These are phyloP conservation scores for Alternaria sp. DNA, from an alignment of 2,329 filamentous ascomycete species.

Conservation along the genomic window DNA sequence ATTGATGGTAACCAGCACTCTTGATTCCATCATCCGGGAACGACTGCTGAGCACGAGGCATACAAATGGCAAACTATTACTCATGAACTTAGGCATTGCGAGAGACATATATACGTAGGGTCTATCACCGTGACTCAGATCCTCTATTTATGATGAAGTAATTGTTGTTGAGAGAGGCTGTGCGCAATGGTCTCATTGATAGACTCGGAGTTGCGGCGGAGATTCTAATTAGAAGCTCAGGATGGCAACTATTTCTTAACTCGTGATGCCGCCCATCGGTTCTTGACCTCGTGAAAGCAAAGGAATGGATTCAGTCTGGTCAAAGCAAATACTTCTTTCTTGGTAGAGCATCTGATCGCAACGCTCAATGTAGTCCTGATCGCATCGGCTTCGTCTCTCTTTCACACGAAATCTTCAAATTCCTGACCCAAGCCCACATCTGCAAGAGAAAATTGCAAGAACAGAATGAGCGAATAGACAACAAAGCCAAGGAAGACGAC, in stretches of 20 bases:
- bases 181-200: background rate
- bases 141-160: background rate
- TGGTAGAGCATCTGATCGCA: no score
- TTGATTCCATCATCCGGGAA: background rate
- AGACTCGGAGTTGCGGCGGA: no score
- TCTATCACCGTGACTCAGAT: background rate
- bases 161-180: background rate
- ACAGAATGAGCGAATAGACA: background rate
- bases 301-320: no score
- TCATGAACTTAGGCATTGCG: background rate
- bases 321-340: no score
- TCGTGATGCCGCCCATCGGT: no score
- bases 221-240: no score
- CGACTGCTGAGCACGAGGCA: no score
- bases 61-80: background rate
- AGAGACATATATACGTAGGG: background rate
- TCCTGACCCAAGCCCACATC: background rate
- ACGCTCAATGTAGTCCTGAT: no score
- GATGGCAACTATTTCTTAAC: no score
- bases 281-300: no score
- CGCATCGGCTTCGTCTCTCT: no score
- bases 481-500: background rate
- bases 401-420: no score
- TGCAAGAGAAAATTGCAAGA: background rate
- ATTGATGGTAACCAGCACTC: background rate